Base-by-base conservation (phyloP, 169 alveolate genomes). In the Amoebophrya sp. region DNA sequence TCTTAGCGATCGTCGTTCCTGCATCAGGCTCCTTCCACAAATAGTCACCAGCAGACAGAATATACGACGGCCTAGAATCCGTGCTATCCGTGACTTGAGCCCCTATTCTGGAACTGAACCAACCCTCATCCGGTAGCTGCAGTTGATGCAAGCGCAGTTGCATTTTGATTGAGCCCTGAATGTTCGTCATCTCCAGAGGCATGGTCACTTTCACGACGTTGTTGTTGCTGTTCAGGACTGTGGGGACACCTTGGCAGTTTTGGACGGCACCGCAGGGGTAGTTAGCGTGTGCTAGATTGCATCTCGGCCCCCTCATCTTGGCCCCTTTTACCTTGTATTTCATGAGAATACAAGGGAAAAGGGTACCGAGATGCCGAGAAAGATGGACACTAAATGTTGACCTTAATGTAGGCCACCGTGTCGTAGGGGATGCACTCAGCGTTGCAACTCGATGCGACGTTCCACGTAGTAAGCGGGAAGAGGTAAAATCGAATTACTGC, bases 11-110 rank as follows among this genome's bases (percentile, higher is more conserved):
- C 39, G 89, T 90, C 36, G 47, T 38, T 10, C 92, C 92, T 0
- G 89, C 41, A 89, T 90, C 92, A 18, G 92, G 92, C 14, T 38
- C 40, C 89, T 90, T 90, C 55, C 41, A 90, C 41, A 90, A 2
- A 89, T 18, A 90, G 47, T 41, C 89, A n/a, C 89, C 89, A 54
- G 3, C 89, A 0, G 92, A 90, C 36, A 24, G 55, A 33, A 53
- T 90, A 38, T 90, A 90, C 40, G 23, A 53, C 12, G 92, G 92
- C 47, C 78, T 29, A 34, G 40, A 34, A 40, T 53, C 92, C n/a
- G 34, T 33, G 29, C 10, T 24, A 54, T 90, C 89, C 24, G 92
- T 53, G 26, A 90, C 54, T 54, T 90, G 55, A 1, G 92, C 92
- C 0, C 92, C 92, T 77, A 90, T 34, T 33, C 89, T 65, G n/a